Conservation (phyloP, 192 early-diverging fungal genomes). For the Rhizophagus clarus region DNA sequence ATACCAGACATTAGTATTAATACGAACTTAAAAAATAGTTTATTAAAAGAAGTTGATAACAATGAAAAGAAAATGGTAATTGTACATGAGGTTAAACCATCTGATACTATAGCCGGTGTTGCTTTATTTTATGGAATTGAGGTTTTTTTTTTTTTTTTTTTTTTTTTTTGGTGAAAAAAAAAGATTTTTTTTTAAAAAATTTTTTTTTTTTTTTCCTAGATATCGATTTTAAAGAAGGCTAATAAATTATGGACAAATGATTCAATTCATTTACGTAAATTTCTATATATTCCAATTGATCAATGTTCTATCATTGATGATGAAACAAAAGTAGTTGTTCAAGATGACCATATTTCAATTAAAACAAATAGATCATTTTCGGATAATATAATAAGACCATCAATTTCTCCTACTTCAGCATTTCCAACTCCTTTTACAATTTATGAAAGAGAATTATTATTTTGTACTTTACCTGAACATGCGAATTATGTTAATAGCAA, state of each 20-base stretch:
- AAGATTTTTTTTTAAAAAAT: not conserved
- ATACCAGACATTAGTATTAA: not conserved
- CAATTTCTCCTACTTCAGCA: not conserved
- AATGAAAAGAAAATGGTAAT: conserved; percentile 35
- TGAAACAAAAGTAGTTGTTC: conserved; percentile 2
- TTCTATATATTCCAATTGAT: conserved; percentile 53
- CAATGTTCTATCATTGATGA: conserved; percentile 36
- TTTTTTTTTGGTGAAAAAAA: not conserved
- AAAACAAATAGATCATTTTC: not conserved
- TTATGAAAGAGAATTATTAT: not conserved
- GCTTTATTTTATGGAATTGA: conserved; percentile 53
- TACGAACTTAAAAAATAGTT: not conserved
- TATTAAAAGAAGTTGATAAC: not conserved
- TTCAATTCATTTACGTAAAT: conserved; percentile 52
- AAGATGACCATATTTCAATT: conserved; percentile 16
- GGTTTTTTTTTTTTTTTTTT: conserved; percentile 32
- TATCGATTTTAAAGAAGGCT: conserved; percentile 43
- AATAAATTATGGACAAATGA: conserved; percentile 58
- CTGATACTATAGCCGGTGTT: conserved; percentile 53
- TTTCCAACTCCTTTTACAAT: not conserved
- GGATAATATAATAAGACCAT: not conserved
- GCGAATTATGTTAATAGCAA: not conserved
- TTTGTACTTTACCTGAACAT: not conserved
- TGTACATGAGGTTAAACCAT: conserved; percentile 42
- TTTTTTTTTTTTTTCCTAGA: conserved; percentile 23